Evolutionary conservation across 202 grass and related monocot genomes (phyloP).

Genomic region (Carex sylvatica): DNA sequence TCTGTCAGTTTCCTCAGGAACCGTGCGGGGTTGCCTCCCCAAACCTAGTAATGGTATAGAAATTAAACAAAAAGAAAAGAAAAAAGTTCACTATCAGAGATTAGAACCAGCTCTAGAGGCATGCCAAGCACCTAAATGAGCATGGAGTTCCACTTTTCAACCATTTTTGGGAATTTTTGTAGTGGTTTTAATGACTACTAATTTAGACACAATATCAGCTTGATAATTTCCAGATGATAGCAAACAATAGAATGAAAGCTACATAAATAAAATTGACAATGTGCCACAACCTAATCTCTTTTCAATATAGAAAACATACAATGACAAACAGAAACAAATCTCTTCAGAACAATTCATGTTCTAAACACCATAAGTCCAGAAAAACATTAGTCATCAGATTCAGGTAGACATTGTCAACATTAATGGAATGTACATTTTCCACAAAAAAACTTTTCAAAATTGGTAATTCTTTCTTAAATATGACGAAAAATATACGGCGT

Average conservation of each 20-base stretch:
- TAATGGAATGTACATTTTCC: not conserved
- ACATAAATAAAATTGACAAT: not conserved
- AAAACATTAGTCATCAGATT: not conserved
- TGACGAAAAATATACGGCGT: not conserved
- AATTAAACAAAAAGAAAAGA: slow-evolving; percentile 14
- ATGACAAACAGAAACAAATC: not conserved
- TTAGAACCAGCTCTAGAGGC: slow-evolving; percentile 9
- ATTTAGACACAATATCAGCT: not conserved
- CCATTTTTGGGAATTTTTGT: not conserved
- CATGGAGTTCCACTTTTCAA: not conserved
- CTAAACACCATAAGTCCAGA: not conserved
- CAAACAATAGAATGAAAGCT: not conserved
- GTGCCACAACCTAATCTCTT: not conserved
- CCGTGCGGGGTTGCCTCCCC: slow-evolving; percentile 91
- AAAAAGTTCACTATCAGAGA: slow-evolving; percentile 12
- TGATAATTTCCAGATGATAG: not conserved
- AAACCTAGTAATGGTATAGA: slow-evolving; percentile 46
- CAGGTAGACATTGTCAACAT: not conserved
- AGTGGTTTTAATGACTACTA: not conserved
- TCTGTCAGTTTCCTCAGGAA: slow-evolving; percentile 83
- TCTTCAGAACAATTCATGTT: not conserved
- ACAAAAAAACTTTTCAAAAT: not conserved
- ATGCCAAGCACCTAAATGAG: not conserved
- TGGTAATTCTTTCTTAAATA: not conserved
- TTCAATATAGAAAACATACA: not conserved